Evolutionary conservation across 176 grass and related monocot genomes (phyloP).

Genomic region (Melocanna baccifera): DNA sequence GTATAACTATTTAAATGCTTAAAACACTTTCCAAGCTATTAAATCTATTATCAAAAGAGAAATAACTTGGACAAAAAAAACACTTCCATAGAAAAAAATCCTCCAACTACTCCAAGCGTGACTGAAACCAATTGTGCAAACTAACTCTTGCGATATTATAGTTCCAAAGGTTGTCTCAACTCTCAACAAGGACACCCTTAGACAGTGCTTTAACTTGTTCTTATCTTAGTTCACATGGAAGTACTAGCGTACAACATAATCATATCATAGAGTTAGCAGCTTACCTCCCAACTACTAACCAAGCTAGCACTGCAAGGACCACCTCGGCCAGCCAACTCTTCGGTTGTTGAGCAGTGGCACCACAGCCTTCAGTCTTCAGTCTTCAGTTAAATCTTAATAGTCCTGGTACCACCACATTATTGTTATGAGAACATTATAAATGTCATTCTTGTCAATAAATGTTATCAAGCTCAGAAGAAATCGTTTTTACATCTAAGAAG

Average conservation of each 20-base stretch:
- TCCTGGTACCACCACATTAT: background rate
- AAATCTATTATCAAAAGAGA: background rate
- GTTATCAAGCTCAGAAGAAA: background rate
- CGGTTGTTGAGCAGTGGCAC: background rate
- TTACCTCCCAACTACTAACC: constrained; percentile 41
- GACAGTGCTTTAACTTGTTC: background rate
- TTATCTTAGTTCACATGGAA: constrained; percentile 23
- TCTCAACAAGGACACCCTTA: constrained; percentile 6
- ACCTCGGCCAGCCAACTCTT: constrained; percentile 16
- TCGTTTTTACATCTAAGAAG: background rate
- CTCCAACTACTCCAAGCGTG: background rate
- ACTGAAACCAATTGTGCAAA: background rate
- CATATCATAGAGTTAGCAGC: constrained; percentile 3
- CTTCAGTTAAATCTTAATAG: background rate
- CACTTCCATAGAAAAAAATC: background rate
- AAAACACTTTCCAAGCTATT: background rate
- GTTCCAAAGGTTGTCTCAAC: background rate
- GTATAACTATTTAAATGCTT: background rate
- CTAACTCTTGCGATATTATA: background rate
- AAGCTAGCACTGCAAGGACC: constrained; percentile 27
- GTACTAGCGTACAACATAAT: background rate
- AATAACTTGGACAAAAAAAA: background rate
- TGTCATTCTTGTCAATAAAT: background rate
- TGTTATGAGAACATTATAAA: background rate
- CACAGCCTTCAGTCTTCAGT: background rate